These are phyloP conservation scores for Geotrichum siamense DNA, from an alignment of 1,139 yeast genomes.

Conservation along the genomic window DNA sequence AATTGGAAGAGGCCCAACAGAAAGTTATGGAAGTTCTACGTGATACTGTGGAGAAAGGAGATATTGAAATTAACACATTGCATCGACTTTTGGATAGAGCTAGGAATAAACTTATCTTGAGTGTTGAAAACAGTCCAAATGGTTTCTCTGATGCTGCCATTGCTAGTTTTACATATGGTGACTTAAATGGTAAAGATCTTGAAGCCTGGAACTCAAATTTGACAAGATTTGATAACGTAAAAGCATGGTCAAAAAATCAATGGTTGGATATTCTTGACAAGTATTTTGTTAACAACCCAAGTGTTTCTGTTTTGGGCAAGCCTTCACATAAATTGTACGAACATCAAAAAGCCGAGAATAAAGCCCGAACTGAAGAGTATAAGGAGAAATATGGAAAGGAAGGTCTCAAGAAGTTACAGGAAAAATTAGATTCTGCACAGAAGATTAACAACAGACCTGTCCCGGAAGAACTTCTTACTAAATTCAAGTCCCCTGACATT, in stretches of 20 bases:
- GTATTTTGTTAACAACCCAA: slow-evolving; percentile 56
- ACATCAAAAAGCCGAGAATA: slow-evolving; percentile 45
- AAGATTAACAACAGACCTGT: slow-evolving; percentile 62
- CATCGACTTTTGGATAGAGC: slow-evolving; percentile 61
- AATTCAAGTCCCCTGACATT: slow-evolving; percentile 69
- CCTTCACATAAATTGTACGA: slow-evolving; percentile 67
- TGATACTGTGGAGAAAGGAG: slow-evolving; percentile 41
- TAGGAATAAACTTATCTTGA: slow-evolving; percentile 53
- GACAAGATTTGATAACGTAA: slow-evolving; percentile 52
- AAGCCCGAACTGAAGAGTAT: slow-evolving; percentile 45
- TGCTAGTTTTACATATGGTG: slow-evolving; percentile 74
- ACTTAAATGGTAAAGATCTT: slow-evolving; percentile 52
- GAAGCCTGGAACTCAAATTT: slow-evolving; percentile 48
- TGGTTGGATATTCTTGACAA: slow-evolving; percentile 57
- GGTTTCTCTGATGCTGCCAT: slow-evolving; percentile 62
- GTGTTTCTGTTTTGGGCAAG: slow-evolving; percentile 63
- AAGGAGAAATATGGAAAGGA: slow-evolving; percentile 48
- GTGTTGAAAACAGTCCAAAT: slow-evolving; percentile 60
- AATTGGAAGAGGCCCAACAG: slow-evolving; percentile 46
- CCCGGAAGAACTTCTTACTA: slow-evolving; percentile 56
- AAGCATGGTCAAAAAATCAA: slow-evolving; percentile 53
- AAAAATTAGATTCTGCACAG: slow-evolving; percentile 54
- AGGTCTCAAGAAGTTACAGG: slow-evolving; percentile 50
- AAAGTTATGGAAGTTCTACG: slow-evolving; percentile 47
- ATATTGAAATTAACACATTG: slow-evolving; percentile 57